Percentiles rank a stretch among this genome's conserved stretches.
Evolutionary conservation across 2,329 filamentous ascomycete species (phyloP).

Genomic region (Mycosphaerella arachidis): DNA sequence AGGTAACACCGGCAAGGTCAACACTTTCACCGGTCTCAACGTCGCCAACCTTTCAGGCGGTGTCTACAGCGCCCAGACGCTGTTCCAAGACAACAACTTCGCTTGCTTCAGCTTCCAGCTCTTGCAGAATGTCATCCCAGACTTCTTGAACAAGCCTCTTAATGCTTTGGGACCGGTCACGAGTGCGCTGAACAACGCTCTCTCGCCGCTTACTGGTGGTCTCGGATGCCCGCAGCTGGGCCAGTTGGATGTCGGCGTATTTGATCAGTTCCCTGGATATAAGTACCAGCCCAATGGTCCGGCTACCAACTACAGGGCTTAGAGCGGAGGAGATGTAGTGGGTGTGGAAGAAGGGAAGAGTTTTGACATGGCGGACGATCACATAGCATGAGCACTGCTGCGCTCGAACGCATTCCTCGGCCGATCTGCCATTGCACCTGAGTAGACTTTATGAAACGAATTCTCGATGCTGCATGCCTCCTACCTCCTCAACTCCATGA

Average conservation of each 20-base stretch:
- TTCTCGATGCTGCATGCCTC: not conserved
- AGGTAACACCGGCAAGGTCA: constrained; percentile 33
- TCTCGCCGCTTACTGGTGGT: constrained; percentile 18
- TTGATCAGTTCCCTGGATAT: constrained; percentile 25
- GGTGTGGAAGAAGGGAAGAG: not conserved
- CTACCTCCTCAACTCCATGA: not conserved
- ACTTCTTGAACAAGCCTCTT: constrained; percentile 15
- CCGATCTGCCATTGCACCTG: not conserved
- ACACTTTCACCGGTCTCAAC: constrained; percentile 35
- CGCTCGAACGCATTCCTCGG: not conserved
- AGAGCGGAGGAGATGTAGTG: not conserved
- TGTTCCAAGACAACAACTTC: constrained; percentile 33
- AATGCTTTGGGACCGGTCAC: constrained; percentile 16
- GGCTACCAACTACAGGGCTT: constrained; percentile 21
- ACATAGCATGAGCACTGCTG: not conserved
- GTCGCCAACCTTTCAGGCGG: constrained; percentile 36
- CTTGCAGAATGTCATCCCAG: constrained; percentile 32
- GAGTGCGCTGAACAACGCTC: constrained; percentile 17
- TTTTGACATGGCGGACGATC: not conserved
- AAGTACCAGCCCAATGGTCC: constrained; percentile 23
- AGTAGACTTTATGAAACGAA: not conserved
- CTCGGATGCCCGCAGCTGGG: constrained; percentile 20
- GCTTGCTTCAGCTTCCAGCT: constrained; percentile 35
- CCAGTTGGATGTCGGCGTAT: constrained; percentile 17
- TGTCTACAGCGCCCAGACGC: constrained; percentile 7